Evolutionary conservation across 495 filamentous ascomycete genomes (phyloP), one percentile per base, ranked within the genome.

Genomic region (Lasiosphaeriaceae sp.): DNA sequence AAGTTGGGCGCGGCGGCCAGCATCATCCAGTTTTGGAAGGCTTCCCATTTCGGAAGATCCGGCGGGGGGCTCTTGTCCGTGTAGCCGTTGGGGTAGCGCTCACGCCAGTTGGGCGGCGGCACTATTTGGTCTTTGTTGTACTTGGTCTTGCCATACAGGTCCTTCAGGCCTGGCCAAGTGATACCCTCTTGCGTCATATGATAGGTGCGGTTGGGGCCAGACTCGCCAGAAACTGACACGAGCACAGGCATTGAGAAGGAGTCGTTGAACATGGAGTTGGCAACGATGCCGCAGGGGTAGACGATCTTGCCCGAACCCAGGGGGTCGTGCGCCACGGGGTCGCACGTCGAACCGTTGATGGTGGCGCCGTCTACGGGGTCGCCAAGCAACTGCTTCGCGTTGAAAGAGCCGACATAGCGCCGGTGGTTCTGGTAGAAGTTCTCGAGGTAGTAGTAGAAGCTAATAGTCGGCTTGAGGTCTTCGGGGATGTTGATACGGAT

Each of bases 341-440:
- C 80, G 72, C 94, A 99, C 47, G 80, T 77, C 31, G 88, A 83
- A 20, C 71, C 71, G 46, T 83, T 73, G 62, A 98, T 87, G 12
- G 80, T 80, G 26, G 56, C 48, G 54, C 79, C 80, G 22, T 77
- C 75, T 29, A 89, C 77, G 11, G 82, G 82, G 9, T 86, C 77
- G 50, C 92, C 94, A 48, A 86, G 81, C 26, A 99, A 74, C 71
- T 99, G 94, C 59, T 89, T 79, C 53, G 84, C 79, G 64, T 92
- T 87, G 57, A 96, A 83, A 1, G 91, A 96, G 61, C 88, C 86
- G 41, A 96, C 93, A 60, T 99, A 99, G 71, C 93, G 87, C 55
- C 94, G 87, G 67, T 99, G 94, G 70, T 99, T 99, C 70, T 99
- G 94, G 76, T 97, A 99, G 77, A 99, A 99, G 72, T 99, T 96